A percentile compares a stretch with the other conserved stretches of the same genome.
phyloP scores from a whole-genome alignment of 352 stramenopile species.

The Globisporangium barbulae region DNA sequence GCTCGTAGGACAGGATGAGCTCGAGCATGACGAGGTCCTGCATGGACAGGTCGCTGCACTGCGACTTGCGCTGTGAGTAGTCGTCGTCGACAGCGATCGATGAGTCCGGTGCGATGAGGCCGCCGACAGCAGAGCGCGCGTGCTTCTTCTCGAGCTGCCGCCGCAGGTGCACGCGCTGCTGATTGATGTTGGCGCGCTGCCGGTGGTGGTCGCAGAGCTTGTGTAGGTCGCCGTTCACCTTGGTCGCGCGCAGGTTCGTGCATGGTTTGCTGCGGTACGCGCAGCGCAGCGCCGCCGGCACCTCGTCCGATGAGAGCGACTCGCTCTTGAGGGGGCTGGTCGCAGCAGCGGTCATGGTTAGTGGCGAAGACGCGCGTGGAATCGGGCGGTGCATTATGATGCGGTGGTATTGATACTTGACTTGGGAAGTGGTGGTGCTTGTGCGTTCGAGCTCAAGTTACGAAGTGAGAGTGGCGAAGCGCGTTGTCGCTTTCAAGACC shows the following conservation, averaged over 20 bases:
- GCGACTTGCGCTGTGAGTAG: background rate
- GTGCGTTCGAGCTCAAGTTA: background rate
- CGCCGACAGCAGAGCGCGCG: slow-evolving; percentile 4
- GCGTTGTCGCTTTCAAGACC: too few relatives aligned
- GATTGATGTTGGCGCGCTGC: slow-evolving; percentile 41
- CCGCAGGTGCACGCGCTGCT: slow-evolving; percentile 33
- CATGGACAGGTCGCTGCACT: background rate
- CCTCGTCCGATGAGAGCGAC: background rate
- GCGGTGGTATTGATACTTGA: slow-evolving; percentile 1
- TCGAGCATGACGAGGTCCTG: slow-evolving; percentile 7
- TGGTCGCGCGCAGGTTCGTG: slow-evolving; percentile 29
- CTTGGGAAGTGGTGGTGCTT: background rate
- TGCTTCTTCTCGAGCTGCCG: slow-evolving; percentile 16
- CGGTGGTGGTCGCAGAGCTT: slow-evolving; percentile 42
- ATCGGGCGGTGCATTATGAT: background rate
- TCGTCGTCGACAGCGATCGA: background rate
- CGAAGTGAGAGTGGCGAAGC: background rate
- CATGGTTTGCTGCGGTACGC: slow-evolving; percentile 37
- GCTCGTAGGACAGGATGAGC: slow-evolving; percentile 1
- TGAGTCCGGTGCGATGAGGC: background rate
- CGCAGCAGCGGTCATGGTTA: background rate
- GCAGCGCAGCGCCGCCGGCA: slow-evolving; percentile 17
- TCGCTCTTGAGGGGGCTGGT: background rate
- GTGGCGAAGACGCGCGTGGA: background rate
- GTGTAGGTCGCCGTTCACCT: slow-evolving; percentile 46